Conservation (phyloP, 148 eudicot genomes). For the Rhododendron ferrugineum region DNA sequence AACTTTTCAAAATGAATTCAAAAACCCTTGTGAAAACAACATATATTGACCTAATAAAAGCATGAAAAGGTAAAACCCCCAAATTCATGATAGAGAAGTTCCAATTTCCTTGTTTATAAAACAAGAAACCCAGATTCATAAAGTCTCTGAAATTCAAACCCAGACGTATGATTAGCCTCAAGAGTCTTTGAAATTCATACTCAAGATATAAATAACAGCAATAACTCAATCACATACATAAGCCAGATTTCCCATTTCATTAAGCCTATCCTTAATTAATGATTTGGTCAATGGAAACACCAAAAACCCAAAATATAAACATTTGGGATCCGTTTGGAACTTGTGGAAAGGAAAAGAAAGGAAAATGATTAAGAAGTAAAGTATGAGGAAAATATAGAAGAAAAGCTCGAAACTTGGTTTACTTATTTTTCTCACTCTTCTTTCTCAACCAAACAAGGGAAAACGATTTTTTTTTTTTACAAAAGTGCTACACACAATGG, state of each 20-base stretch:
- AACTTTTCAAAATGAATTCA: constrained; percentile 3
- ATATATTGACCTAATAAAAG: neutral
- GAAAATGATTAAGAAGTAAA: too few relatives aligned
- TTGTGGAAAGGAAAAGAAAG: too few relatives aligned
- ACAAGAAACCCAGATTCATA: neutral
- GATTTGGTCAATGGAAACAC: neutral
- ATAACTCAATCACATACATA: neutral
- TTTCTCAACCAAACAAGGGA: too few relatives aligned
- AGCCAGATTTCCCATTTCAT: neutral
- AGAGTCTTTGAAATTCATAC: neutral
- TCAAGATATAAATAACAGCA: neutral
- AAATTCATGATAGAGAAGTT: neutral
- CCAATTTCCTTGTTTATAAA: neutral
- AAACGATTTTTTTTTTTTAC: too few relatives aligned
- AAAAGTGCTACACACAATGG: too few relatives aligned
- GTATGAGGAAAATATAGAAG: too few relatives aligned
- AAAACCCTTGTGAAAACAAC: neutral
- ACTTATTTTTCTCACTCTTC: too few relatives aligned
- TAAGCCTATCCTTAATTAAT: neutral
- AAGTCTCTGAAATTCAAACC: neutral
- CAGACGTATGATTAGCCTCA: neutral
- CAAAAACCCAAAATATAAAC: neutral
- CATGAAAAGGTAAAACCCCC: neutral
- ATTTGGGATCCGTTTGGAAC: too few relatives aligned
- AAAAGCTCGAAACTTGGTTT: too few relatives aligned